A percentile compares a stretch with the other conserved stretches of the same genome.
These are phyloP conservation scores for Suillus fuscotomentosus DNA, from an alignment of 768 basidiomycete species.

Conservation along the genomic window DNA sequence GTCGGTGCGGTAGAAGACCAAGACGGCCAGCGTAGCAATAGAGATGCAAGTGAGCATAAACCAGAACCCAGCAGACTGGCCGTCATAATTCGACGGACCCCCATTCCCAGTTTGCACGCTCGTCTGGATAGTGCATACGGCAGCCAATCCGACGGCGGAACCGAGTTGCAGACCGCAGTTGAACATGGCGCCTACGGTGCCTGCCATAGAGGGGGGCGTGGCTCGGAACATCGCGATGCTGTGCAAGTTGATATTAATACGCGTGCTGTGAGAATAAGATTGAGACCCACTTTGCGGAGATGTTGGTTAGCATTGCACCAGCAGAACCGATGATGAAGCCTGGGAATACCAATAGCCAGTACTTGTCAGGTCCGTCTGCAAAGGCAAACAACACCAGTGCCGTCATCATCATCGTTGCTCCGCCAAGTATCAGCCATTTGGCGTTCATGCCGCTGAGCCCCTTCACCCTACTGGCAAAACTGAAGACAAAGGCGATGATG, in stretches of 20 bases:
- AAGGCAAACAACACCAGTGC: conserved; percentile 41
- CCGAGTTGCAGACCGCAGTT: conserved; percentile 47
- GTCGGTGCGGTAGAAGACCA: not conserved
- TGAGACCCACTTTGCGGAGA: conserved; percentile 38
- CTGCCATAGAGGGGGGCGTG: conserved; percentile 40
- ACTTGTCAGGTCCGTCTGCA: conserved; percentile 32
- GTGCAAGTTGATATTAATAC: too few species aligned
- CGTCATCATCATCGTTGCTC: conserved; percentile 32
- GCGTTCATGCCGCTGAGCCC: conserved; percentile 22
- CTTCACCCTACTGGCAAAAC: conserved; percentile 33
- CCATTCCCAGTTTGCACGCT: conserved; percentile 19
- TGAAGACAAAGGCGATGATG: conserved; percentile 30
- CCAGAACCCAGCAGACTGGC: conserved; percentile 40
- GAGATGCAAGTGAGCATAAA: conserved; percentile 32
- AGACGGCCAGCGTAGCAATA: conserved; percentile 14
- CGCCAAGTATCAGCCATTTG: conserved; percentile 40
- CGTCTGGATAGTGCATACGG: conserved; percentile 21
- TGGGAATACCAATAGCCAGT: conserved; percentile 33
- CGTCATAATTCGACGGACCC: conserved; percentile 23
- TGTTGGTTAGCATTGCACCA: conserved; percentile 6
- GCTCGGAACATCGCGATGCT: conserved; percentile 46
- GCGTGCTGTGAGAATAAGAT: not conserved
- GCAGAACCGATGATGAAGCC: not conserved
- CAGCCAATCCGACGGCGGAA: conserved; percentile 43
- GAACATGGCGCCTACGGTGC: conserved; percentile 48